Evolutionary conservation across 179 eudicot species (phyloP), one percentile per base, ranked within the genome.

Genomic region (Spinacia oleracea): DNA sequence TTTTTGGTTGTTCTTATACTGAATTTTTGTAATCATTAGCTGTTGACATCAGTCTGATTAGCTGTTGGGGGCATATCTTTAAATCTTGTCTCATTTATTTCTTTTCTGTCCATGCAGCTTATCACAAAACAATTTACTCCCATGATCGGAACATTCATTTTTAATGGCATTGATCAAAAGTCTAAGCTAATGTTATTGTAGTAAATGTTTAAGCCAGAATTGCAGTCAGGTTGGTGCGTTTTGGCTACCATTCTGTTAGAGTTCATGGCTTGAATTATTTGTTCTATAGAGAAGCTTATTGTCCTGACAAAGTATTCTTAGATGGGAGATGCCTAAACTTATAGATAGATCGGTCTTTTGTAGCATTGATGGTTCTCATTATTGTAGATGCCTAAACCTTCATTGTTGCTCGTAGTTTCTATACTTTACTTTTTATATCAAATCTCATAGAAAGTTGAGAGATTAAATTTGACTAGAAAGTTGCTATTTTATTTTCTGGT

Each of bases 131-230:
- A 93, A 70, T 96, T 96, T 80, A 85, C 90, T 69, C 97, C 98
- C 6, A 84, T 96, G 91, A 77, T 86, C 27, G 99, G 98, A 80
- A 96, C 97, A 53, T 91, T 96, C 81, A 87, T 96, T 86, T 96
- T 96, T 89, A 91, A 91, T 29, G 98, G 97, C 81, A 81, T 96
- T 46, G 98, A 96, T 82, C 99, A 93, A 87, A 96, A 91, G 79
- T 93, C 99, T 67, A 98, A 93, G 82, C 70, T 96, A 74, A 70
- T 95, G 82, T 82, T 85, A n/a, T 60, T 84, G 29, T 82, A 84
- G 62, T 63, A 16, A 50, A 27, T 6, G 10, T 25, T 67, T 40
- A 62, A 48, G 43, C 79, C 34, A 38, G 70, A 21, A 10, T 50
- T 40, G 9, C 42, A 38, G 21, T 68, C 16, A 53, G 40, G 51